Evolutionary conservation across 1,284 basidiomycete species (phyloP), one percentile per base, ranked within the genome.

Genomic region (Tilletia walkeri): DNA sequence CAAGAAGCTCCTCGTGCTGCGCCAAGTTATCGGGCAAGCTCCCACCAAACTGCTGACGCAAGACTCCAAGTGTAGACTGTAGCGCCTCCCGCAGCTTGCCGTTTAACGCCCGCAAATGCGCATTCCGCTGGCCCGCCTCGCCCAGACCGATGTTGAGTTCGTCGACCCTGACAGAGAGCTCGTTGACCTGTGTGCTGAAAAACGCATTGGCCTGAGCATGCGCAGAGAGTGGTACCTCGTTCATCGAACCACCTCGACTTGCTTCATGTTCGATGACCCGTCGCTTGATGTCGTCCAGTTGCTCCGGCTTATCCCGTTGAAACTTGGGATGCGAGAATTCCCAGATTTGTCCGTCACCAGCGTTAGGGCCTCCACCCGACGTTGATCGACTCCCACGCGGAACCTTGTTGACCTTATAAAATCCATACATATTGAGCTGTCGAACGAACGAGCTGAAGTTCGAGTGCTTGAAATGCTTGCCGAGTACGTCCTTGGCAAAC

Each of bases 291-390:
- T 91, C 90, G 76, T 93, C 91, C 9, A 93, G 86, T 67, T 93
- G 85, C 81, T 93, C 92, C 20, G 90, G 89, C n/a, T 91, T 88
- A 0, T 88, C 91, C 47, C 90, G 89, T 45, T 92, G 86, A 84
- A 94, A 94, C 81, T 92, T 92, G 84, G 89, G 89, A 84, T 93
- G 92, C 3, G 90, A 91, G 82, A 94, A 94, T 83, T 94, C 92
- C 92, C 92, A 93, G 14, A 89, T 90, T 84, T 93, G 92, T 50
- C 89, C 88, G 78, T 92, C 90, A 30, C 89, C 88, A 18, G 90
- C 90, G 1, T 90, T 90, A 73, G 90, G 88, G 16, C 18, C 59
- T 4, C 36, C 18, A 14, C 9, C 10, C 14, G 34, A n/a, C 34
- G 38, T 18, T 16, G 30, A 18, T 7, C 77, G 74, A 82, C 92